phyloP scores from a whole-genome alignment of 73 alveolate genomes.

The Tetrahymena borealis region DNA sequence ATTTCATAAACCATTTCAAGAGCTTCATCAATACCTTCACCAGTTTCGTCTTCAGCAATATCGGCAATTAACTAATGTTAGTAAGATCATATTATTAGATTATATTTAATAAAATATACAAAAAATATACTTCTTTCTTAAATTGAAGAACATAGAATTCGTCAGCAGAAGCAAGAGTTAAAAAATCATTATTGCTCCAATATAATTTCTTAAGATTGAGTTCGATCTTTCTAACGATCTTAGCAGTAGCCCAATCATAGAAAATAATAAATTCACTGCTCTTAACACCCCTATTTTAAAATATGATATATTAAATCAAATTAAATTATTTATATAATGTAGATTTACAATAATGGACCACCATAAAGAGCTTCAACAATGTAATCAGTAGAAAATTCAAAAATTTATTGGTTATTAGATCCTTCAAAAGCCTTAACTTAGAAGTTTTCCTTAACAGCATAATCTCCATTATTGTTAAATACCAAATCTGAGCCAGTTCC shows the following conservation, averaged over 20 bases:
- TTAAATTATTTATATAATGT: background rate
- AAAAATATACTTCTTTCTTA: constrained; percentile 64
- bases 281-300: constrained; percentile 49
- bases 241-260: constrained; percentile 81
- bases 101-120: constrained; percentile 6
- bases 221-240: constrained; percentile 88
- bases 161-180: constrained; percentile 80
- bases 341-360: constrained; percentile 69
- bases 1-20: constrained; percentile 76
- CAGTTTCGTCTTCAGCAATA: constrained; percentile 43
- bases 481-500: constrained; percentile 68
- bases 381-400: constrained; percentile 83
- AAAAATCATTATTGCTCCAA: constrained; percentile 76
- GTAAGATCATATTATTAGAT: background rate
- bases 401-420: constrained; percentile 3
- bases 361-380: constrained; percentile 86
- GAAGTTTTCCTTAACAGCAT: constrained; percentile 58
- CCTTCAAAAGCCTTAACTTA: constrained; percentile 42
- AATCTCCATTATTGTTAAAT: constrained; percentile 62
- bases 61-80: background rate
- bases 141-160: constrained; percentile 76
- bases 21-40: constrained; percentile 92
- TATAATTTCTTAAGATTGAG: constrained; percentile 84
- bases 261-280: constrained; percentile 87
- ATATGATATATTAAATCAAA: background rate